Conservation (phyloP, 768 basidiomycete species). For the Dendrothele bispora region DNA sequence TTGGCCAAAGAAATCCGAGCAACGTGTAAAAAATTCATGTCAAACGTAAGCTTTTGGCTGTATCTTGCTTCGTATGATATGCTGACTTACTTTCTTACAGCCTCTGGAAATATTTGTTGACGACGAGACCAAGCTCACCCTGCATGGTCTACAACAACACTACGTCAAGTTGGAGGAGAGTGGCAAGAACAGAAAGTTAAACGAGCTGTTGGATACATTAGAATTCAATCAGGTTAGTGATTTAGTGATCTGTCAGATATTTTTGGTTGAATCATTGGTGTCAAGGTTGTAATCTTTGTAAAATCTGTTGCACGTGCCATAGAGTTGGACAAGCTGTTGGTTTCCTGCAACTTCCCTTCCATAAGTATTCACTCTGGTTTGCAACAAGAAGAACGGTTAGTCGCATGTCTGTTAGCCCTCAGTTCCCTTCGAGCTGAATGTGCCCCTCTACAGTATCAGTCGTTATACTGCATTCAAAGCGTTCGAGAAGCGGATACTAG, state of each 20-base stretch:
- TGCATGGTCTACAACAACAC: constrained; percentile 98
- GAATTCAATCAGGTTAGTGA: constrained; percentile 93
- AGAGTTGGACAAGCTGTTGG: constrained; percentile 92
- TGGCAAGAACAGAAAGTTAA: constrained; percentile 95
- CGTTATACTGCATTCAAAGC: constrained; percentile 99
- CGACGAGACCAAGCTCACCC: constrained; percentile 96
- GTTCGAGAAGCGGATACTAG: constrained; percentile 98
- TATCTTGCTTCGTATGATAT: neutral
- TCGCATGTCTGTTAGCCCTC: constrained; percentile 8
- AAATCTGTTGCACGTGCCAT: constrained; percentile 97
- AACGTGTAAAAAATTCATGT: constrained; percentile 99
- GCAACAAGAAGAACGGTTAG: constrained; percentile 93
- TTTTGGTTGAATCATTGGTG: too few species aligned
- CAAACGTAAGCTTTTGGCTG: constrained; percentile 56
- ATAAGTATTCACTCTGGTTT: constrained; percentile 97
- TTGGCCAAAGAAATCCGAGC: constrained; percentile 94
- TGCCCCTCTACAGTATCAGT: constrained; percentile 60
- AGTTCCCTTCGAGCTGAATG: neutral
- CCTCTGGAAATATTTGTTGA: constrained; percentile 99
- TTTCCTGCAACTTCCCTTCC: constrained; percentile 97
- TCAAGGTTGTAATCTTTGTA: constrained; percentile 97
- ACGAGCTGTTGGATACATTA: constrained; percentile 90
- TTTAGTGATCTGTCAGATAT: neutral
- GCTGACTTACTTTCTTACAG: constrained; percentile 39
- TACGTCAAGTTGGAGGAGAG: constrained; percentile 96